Percentiles rank a stretch among this genome's conserved stretches.
Conservation (phyloP, 495 filamentous ascomycete species). For the Neurospora sp. region DNA sequence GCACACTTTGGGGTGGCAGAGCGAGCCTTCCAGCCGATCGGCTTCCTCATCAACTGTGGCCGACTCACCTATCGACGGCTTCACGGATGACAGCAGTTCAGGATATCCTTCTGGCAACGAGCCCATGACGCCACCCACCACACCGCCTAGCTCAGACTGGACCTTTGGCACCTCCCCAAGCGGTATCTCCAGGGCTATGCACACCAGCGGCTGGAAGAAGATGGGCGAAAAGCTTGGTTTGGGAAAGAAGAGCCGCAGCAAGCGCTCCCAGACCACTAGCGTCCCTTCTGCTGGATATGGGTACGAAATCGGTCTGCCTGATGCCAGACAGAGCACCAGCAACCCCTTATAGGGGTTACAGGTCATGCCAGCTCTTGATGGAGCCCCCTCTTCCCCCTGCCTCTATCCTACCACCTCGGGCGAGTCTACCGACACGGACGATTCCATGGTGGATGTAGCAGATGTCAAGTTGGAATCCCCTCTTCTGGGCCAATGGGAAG, state of each 20-base stretch:
- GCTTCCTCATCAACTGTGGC: constrained; percentile 27
- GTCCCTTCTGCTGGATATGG: constrained; percentile 20
- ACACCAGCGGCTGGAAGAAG: constrained; percentile 68
- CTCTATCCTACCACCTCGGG: constrained; percentile 4
- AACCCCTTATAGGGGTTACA: constrained; percentile 43
- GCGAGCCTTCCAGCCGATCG: constrained; percentile 25
- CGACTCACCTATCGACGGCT: constrained; percentile 23
- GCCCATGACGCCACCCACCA: constrained; percentile 84
- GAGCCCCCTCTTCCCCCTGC: constrained; percentile 21
- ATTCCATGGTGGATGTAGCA: constrained; percentile 7
- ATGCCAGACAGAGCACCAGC: constrained; percentile 22
- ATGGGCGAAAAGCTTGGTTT: constrained; percentile 70
- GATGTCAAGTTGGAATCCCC: constrained; percentile 7
- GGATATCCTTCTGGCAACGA: constrained; percentile 44
- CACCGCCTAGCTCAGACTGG: constrained; percentile 61
- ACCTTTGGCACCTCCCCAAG: constrained; percentile 39
- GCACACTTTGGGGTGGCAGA: constrained; percentile 30
- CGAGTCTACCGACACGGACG: constrained; percentile 9
- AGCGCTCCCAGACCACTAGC: constrained; percentile 30
- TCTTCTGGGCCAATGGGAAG: constrained; percentile 27
- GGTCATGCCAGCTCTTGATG: constrained; percentile 38
- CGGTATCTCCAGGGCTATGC: constrained; percentile 41
- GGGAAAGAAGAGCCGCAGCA: constrained; percentile 44
- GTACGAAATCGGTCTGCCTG: constrained; percentile 14
- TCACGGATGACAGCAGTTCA: constrained; percentile 44